These are phyloP conservation scores for Xylaria castorea DNA, from an alignment of 495 filamentous ascomycete species.

Conservation along the genomic window DNA sequence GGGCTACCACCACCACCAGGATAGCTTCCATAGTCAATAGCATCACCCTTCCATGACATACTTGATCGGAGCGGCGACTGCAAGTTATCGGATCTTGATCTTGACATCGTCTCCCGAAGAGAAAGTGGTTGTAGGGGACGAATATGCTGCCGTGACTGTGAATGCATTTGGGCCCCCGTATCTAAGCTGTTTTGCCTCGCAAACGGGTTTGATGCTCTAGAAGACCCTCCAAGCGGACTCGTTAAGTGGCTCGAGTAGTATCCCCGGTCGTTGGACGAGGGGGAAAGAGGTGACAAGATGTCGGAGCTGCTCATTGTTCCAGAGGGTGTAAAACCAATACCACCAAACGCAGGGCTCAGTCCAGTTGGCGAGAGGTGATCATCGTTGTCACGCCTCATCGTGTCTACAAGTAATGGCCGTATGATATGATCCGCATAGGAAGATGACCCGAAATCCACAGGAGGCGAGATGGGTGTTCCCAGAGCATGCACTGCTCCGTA, in stretches of 20 bases:
- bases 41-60: slow-evolving; percentile 67
- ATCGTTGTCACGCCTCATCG: slow-evolving; percentile 61
- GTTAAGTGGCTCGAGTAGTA: slow-evolving; percentile 59
- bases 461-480: slow-evolving; percentile 63
- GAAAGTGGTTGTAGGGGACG: slow-evolving; percentile 63
- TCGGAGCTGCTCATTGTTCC: slow-evolving; percentile 55
- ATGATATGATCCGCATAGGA: slow-evolving; percentile 62
- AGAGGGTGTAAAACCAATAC: slow-evolving; percentile 63
- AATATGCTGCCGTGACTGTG: slow-evolving; percentile 52
- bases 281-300: slow-evolving; percentile 61
- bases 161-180: slow-evolving; percentile 54
- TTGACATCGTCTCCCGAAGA: slow-evolving; percentile 64
- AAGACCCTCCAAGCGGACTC: slow-evolving; percentile 52
- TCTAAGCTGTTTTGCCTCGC: slow-evolving; percentile 57
- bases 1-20: slow-evolving; percentile 49
- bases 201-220: slow-evolving; percentile 63
- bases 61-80: slow-evolving; percentile 66
- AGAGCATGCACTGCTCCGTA: slow-evolving; percentile 62
- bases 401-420: slow-evolving; percentile 67
- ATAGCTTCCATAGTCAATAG: slow-evolving; percentile 61
- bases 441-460: slow-evolving; percentile 59
- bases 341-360: slow-evolving; percentile 66
- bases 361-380: slow-evolving; percentile 67
- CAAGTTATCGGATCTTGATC: slow-evolving; percentile 63
- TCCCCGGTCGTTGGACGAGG: slow-evolving; percentile 57